Base-by-base conservation (phyloP, 2,329 filamentous ascomycete genomes). In the Alternaria dauci region DNA sequence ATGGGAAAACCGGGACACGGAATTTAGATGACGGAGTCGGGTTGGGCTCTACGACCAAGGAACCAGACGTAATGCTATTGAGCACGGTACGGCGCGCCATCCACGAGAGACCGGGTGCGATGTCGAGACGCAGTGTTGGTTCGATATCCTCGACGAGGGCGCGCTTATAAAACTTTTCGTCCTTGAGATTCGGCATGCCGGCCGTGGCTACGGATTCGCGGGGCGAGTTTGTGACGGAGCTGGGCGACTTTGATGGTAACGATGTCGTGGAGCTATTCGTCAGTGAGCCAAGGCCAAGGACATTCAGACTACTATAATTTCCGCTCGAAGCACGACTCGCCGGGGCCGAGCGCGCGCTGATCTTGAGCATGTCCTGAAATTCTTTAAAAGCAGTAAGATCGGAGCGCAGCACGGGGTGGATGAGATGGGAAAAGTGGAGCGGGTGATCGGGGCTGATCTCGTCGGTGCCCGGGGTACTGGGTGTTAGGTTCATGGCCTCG, bases 101-200 rank as follows among this genome's bases (percentile, higher is more conserved):
- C 93, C 95, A 99, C 0, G 93, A 97, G 28, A 99, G 86, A 0
- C 94, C 92, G 0, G 95, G 95, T 0, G 95, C 94, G 2, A 88
- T 86, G 76, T 99, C 95, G 4, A 99, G 86, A 42, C 95, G 89
- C 9, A 99, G 82, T 0, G 95, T 97, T 0, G 95, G 95, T 75
- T 99, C 95, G 58, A 99, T 92, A 73, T 99, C 95, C 77, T 99
- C 95, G 20, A 88, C 85, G 26, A 98, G 80, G 6, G 89, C 89
- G 47, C 95, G 89, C 81, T 98, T 98, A 82, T 94, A 99, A 75
- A 98, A 99, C 66, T 91, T 92, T 28, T 91, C 92, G 58, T 98
- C 95, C 74, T 95, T 96, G 41, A 99, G 81, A 5, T 89, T 88
- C 3, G 87, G 88, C 34, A 87, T 72, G 2, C 61, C 61, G 20